Percentiles rank a stretch among this genome's conserved stretches.
Conservation (phyloP, 257 asterid species). For the Primulina eburnea region DNA sequence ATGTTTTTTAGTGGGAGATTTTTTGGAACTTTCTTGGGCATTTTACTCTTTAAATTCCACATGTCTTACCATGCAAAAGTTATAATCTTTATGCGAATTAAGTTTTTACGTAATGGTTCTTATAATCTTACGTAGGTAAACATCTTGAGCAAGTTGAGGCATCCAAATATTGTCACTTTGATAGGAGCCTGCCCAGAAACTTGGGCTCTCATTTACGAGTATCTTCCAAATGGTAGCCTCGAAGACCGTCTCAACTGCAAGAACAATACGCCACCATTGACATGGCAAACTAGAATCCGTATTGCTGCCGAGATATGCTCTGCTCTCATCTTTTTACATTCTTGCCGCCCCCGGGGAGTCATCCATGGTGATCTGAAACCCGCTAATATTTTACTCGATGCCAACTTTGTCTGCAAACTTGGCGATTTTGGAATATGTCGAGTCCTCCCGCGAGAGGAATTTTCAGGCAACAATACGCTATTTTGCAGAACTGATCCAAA, state of each 20-base stretch:
- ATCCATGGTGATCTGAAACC: conserved; percentile 90
- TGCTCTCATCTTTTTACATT: conserved; percentile 79
- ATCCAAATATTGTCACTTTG: conserved; percentile 78
- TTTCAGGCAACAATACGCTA: conserved; percentile 33
- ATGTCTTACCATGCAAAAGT: not conserved
- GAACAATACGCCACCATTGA: conserved; percentile 70
- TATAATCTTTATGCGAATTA: not conserved
- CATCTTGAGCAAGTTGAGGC: conserved; percentile 82
- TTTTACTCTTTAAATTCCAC: conserved; percentile 6
- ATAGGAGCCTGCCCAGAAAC: conserved; percentile 89
- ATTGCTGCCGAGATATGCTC: conserved; percentile 86
- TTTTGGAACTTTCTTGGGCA: not conserved
- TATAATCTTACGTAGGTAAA: conserved; percentile 47
- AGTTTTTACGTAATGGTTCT: conserved; percentile 11
- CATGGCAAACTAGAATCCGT: conserved; percentile 88
- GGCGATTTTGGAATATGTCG: conserved; percentile 79
- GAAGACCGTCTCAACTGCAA: conserved; percentile 88
- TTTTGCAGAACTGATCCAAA: conserved; percentile 57
- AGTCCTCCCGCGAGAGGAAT: conserved; percentile 37
- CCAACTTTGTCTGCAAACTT: conserved; percentile 72
- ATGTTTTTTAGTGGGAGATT: not conserved
- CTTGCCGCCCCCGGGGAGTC: conserved; percentile 54
- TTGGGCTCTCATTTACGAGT: conserved; percentile 79
- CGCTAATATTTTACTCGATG: conserved; percentile 69
- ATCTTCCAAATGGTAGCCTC: conserved; percentile 86